Percentiles rank a stretch among this genome's conserved stretches.
phyloP scores from a whole-genome alignment of 148 eudicot genomes.

The Rhododendron molle region DNA sequence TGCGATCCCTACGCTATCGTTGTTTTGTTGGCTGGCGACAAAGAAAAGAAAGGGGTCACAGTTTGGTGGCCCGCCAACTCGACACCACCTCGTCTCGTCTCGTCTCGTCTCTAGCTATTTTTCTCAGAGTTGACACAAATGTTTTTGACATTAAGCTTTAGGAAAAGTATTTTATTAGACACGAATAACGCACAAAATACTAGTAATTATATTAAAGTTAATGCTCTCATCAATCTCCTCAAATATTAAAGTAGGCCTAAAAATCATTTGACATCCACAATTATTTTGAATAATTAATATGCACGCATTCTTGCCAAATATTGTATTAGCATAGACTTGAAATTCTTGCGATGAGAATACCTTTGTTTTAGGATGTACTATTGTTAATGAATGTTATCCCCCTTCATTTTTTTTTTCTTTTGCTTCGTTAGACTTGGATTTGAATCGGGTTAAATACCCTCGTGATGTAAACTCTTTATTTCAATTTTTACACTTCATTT shows the following conservation, averaged over 20 bases:
- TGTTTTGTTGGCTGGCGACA: neutral
- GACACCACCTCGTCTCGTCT: neutral
- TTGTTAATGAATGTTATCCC: too few relatives aligned
- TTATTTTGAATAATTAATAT: neutral
- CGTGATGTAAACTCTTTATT: neutral
- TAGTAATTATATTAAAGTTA: too few relatives aligned
- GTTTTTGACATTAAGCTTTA: too few relatives aligned
- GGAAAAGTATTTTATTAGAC: neutral
- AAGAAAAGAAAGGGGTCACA: neutral
- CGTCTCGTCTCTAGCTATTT: neutral
- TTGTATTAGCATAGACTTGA: neutral
- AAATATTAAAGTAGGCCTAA: neutral
- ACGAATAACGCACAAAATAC: neutral
- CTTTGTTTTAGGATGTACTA: too few relatives aligned
- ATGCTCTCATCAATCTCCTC: neutral
- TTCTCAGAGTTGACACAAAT: too few relatives aligned
- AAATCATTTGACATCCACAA: neutral
- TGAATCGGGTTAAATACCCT: neutral
- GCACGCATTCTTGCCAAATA: neutral
- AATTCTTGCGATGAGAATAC: neutral
- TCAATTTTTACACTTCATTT: too few relatives aligned
- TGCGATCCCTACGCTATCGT: neutral
- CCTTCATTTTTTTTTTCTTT: neutral
- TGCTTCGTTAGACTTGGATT: neutral
- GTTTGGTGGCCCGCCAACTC: conserved; percentile 13